Evolutionary conservation across 805 yeast species (phyloP).

Genomic region (Yarrowia osloensis): DNA sequence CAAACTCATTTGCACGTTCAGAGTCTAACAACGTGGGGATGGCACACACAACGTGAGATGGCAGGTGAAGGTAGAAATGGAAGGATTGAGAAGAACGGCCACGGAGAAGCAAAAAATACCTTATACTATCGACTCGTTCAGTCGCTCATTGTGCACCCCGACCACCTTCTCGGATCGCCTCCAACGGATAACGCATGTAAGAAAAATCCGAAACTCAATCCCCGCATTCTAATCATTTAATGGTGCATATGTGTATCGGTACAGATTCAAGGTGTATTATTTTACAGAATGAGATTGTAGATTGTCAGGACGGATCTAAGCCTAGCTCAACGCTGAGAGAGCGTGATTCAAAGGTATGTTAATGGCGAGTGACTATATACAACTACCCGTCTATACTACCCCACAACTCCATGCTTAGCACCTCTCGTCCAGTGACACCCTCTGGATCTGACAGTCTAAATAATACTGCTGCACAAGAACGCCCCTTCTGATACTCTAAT

Average conservation of each 20-base stretch:
- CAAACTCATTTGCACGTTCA: slow-evolving; percentile 22
- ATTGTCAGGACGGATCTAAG: neutral
- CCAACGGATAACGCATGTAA: slow-evolving; percentile 1
- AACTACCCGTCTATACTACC: too few species aligned
- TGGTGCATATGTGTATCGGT: neutral
- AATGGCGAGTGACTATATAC: too few species aligned
- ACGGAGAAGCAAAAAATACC: too few species aligned
- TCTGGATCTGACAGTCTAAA: too few species aligned
- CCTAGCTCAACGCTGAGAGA: too few species aligned
- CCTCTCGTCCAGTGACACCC: too few species aligned
- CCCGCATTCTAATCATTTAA: slow-evolving; percentile 26
- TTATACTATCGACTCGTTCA: neutral
- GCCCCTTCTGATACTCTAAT: neutral
- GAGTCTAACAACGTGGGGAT: slow-evolving; percentile 7
- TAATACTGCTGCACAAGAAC: too few species aligned
- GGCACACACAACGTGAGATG: neutral
- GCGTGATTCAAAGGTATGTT: too few species aligned
- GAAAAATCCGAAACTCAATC: slow-evolving; percentile 21
- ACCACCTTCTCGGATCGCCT: neutral
- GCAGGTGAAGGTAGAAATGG: neutral
- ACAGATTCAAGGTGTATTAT: neutral
- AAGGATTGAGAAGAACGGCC: too few species aligned
- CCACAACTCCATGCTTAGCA: too few species aligned
- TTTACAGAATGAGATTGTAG: neutral
- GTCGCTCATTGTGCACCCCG: neutral